Evolutionary conservation across 2,329 filamentous ascomycete genomes (phyloP), one percentile per base, ranked within the genome.

Genomic region (Albophoma yamanashiensis): DNA sequence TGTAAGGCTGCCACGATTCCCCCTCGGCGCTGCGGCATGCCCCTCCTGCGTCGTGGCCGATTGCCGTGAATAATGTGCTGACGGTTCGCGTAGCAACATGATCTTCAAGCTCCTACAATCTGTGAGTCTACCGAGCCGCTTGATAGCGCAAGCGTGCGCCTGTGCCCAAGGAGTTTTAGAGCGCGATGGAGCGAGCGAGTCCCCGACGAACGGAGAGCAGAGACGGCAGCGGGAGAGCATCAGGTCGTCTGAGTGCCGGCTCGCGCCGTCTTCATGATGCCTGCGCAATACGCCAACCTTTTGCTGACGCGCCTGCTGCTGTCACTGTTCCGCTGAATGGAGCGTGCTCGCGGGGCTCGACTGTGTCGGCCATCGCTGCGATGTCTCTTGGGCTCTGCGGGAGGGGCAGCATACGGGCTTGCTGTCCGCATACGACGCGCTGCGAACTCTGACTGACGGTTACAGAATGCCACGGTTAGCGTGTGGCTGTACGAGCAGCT

Each of bases 401-500:
- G 31, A 31, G n/a, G 17, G 50, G 31, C 50, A 53, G 34, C 50
- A 3, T 20, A 12, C 20, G 20, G 31, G 50, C 50, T 36, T 22
- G 20, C 31, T 34, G 20, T 52, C 15, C 50, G 15, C 17, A 3
- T 36, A 22, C 1, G 14, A 7, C 5, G 20, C 31, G 20, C 17
- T 5, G 2, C 22, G 20, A 9, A n/a, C 4, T 9, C 31, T 53
- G n/a, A 9, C 53, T 58, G 39, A 45, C 59, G 20, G 7, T 36
- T 38, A 40, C 79, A 89, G 74, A 88, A 92, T 70, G 87, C 89
- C 20, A 92, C 89, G 1, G 91, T 97, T 45, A 91, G 89, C 68
- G 90, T 99, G 71, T 99, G 94, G 94, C 81, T 99, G 50, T 97
- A 95, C 75, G 94, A 99, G 78, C 94, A 99, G 81, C 80, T 97